Base-by-base conservation (phyloP, 495 filamentous ascomycete species). In the Aspergillus sclerotioniger region DNA sequence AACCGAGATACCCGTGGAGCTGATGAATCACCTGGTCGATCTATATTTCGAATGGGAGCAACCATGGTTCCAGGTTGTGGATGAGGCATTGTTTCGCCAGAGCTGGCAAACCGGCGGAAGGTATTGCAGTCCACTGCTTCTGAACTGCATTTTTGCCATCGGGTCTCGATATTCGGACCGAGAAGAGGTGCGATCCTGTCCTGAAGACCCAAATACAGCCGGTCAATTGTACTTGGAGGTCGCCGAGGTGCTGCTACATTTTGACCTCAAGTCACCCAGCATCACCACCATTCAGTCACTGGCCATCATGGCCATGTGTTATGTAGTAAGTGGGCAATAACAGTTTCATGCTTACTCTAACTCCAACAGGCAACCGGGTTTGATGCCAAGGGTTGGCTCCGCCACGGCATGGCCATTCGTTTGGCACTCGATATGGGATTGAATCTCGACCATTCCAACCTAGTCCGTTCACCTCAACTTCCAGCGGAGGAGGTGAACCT, bases 31-130 rank as follows among this genome's bases (percentile, higher is more conserved):
- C 46, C 39, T 75, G 28, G 51, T 75, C 8, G 59, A 66, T 13
- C 71, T 92, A 15, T 93, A 90, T 70, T 93, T 95, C 57, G 84
- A 82, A 64, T 94, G 90, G 90, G 85, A 89, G 62, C 89, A 92
- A 60, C 87, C 89, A 2, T 88, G 84, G 53, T 86, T 88, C 63
- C 82, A 85, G 8, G 78, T 89, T 3, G 80, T 95, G 39, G 85
- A 84, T 55, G 86, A 90, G 51, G 83, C 86, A 48, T 80, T 88
- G 53, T 93, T 95, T 63, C 69, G 88, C 54, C 71, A 80, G 25
- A 89, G 91, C 64, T 85, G 89, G 62, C 64, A 7, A 68, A 64
- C 15, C 80, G 84, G 13, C 66, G 80, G 48, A 61, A 74, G 47
- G 78, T 89, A 87, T 65, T 92, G 84, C 69, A 91, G 86, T 6